A percentile compares a stretch with the other conserved stretches of the same genome.
Evolutionary conservation across 139 green algal genomes (phyloP).

Genomic region (Microglena sp.): DNA sequence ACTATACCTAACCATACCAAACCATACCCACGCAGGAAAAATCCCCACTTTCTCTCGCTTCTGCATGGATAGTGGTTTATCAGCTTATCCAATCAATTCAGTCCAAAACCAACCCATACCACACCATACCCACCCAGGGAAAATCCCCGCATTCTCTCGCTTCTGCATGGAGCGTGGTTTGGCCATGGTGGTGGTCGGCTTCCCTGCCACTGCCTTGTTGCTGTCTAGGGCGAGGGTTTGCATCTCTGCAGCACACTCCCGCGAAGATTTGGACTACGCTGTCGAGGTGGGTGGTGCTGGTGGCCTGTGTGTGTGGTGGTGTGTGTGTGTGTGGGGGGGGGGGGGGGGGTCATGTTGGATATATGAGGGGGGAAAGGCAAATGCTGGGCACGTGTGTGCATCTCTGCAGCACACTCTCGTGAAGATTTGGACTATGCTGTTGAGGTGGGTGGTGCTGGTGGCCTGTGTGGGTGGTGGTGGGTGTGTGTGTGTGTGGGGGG

Average conservation of each 20-base stretch:
- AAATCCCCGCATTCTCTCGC: conserved; percentile 55
- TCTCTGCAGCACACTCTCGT: conserved; percentile 78
- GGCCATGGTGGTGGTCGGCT: conserved; percentile 81
- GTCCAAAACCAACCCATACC: no score
- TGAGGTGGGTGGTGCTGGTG: no score
- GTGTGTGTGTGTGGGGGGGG: not conserved
- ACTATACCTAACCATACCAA: no score
- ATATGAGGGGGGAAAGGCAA: no score
- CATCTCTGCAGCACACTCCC: conserved; percentile 85
- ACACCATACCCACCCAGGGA: no score
- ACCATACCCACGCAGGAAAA: no score
- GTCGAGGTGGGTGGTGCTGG: conserved; percentile 45
- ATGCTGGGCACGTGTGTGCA: conserved; percentile 86
- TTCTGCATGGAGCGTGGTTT: conserved; percentile 62
- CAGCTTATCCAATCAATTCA: no score
- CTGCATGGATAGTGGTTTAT: no score
- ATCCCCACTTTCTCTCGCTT: no score
- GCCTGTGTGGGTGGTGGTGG: no score
- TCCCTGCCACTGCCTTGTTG: conserved; percentile 88
- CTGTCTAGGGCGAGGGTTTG: conserved; percentile 77
- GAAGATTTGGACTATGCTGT: conserved; percentile 85
- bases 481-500: no score
- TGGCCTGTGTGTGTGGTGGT: not conserved
- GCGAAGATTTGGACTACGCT: conserved; percentile 82
- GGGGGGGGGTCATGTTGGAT: no score